Evolutionary conservation across 2,329 filamentous ascomycete species (phyloP), one percentile per base, ranked within the genome.

Genomic region (Phialophora macrospora): DNA sequence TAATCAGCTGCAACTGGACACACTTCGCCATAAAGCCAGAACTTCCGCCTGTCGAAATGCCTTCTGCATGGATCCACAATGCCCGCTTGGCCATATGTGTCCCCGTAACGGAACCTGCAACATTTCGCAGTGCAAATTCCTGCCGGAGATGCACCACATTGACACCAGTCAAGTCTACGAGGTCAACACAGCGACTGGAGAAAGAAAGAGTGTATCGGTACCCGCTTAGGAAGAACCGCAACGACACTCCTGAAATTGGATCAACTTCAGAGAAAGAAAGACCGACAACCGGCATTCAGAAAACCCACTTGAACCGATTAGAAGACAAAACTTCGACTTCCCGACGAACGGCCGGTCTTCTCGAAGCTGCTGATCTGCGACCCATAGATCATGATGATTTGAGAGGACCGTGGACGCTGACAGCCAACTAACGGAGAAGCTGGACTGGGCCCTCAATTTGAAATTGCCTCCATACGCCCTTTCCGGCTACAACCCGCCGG

Each of bases 71-170:
- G 68, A 70, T 48, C 63, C 66, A 49, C 28, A 55, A 52, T 70
- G 68, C 41, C 66, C 63, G 17, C 60, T 70, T 8, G 68, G 68
- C 49, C 68, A 70, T n/a, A 67, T 65, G 66, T 70, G 68, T 38
- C 68, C 65, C 17, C 52, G 68, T 11, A 63, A 60, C 9, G 48
- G 51, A 24, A 26, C 52, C 4, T 70, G 68, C 65, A 62, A 62
- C 46, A 64, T 66, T 22, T 24, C 56, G 17, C 8, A 44, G 32
- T 70, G 68, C 60, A 70, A 70, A 44, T 70, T 67, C 49, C 60
- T 67, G 24, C 68, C 68, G 3, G 68, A 70, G 41, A 67, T 67
- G 68, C 68, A 70, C 60, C 65, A 65, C 57, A 65, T 67, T 54
- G 68, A 70, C 17, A 54, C 62, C 32, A 59, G 60, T 49, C 55